phyloP scores from a whole-genome alignment of 495 filamentous ascomycete genomes.

The Neurospora sp. region DNA sequence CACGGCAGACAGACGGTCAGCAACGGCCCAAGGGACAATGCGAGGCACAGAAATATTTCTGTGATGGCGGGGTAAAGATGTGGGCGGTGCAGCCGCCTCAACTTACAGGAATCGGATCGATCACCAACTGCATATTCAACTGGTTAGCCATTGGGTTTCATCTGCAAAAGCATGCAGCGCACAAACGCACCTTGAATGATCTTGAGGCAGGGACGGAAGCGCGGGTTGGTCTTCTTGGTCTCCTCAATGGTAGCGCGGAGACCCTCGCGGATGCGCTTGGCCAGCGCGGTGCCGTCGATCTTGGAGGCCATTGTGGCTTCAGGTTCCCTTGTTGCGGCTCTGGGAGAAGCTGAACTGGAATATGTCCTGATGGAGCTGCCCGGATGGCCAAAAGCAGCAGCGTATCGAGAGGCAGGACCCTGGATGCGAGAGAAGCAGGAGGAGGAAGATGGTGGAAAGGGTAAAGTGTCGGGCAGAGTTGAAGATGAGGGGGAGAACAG shows the following conservation, averaged over 20 bases:
- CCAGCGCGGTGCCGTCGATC: constrained; percentile 93
- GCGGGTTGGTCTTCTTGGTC: constrained; percentile 68
- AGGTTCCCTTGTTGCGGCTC: constrained; percentile 49
- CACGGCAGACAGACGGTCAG: constrained; percentile 7
- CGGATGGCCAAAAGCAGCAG: not conserved
- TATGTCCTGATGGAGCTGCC: constrained; percentile 13
- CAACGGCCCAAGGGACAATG: constrained; percentile 14
- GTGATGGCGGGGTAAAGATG: not conserved
- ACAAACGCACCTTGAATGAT: constrained; percentile 75
- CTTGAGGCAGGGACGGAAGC: constrained; percentile 78
- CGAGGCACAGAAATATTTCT: not conserved
- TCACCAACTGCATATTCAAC: constrained; percentile 54
- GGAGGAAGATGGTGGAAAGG: not conserved
- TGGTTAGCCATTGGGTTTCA: constrained; percentile 4
- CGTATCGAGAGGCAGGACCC: not conserved
- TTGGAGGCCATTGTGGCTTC: constrained; percentile 70
- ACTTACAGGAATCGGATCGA: constrained; percentile 83
- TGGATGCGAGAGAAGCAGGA: not conserved
- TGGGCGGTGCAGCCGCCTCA: constrained; percentile 7
- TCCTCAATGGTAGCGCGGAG: constrained; percentile 70
- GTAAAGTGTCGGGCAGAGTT: not conserved
- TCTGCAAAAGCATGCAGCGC: not conserved
- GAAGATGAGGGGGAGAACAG: not conserved
- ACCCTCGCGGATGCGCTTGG: constrained; percentile 73
- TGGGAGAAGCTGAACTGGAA: constrained; percentile 27